phyloP scores from a whole-genome alignment of 2,329 filamentous ascomycete genomes.

The Beauveria rudraprayagi region DNA sequence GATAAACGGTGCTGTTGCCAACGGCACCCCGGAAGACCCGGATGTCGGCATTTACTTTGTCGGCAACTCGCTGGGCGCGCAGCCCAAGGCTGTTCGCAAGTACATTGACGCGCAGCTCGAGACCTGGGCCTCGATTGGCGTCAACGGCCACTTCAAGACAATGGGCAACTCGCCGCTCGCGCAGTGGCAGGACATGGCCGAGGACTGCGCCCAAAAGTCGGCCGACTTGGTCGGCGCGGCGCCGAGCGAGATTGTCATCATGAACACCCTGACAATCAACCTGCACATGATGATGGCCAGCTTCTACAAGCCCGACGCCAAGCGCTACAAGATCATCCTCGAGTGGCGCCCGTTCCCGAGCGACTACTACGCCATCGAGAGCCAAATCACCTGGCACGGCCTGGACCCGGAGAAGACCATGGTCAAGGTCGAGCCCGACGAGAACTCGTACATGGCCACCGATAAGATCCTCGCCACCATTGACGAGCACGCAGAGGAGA shows the following conservation, averaged over 20 bases:
- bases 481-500: slow-evolving; percentile 62
- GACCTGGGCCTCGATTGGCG: slow-evolving; percentile 78
- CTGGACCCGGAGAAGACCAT: slow-evolving; percentile 60
- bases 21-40: slow-evolving; percentile 20
- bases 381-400: slow-evolving; percentile 66
- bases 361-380: slow-evolving; percentile 78
- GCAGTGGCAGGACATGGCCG: slow-evolving; percentile 73
- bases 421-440: slow-evolving; percentile 62
- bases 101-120: slow-evolving; percentile 67
- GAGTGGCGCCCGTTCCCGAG: slow-evolving; percentile 87
- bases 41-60: slow-evolving; percentile 64
- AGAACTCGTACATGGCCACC: slow-evolving; percentile 56
- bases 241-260: slow-evolving; percentile 69
- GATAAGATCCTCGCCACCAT: slow-evolving; percentile 65
- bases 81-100: slow-evolving; percentile 59
- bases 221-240: slow-evolving; percentile 68
- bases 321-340: slow-evolving; percentile 70
- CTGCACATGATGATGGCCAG: slow-evolving; percentile 75
- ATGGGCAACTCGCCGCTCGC: slow-evolving; percentile 60
- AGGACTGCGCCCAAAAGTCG: slow-evolving; percentile 61
- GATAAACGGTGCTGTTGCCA: slow-evolving; percentile 17
- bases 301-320: slow-evolving; percentile 65
- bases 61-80: slow-evolving; percentile 81
- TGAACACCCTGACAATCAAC: slow-evolving; percentile 81
- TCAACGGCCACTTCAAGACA: slow-evolving; percentile 71